Evolutionary conservation across 2,329 filamentous ascomycete genomes (phyloP), one percentile per base, ranked within the genome.

Genomic region (Aspergillus piperis): DNA sequence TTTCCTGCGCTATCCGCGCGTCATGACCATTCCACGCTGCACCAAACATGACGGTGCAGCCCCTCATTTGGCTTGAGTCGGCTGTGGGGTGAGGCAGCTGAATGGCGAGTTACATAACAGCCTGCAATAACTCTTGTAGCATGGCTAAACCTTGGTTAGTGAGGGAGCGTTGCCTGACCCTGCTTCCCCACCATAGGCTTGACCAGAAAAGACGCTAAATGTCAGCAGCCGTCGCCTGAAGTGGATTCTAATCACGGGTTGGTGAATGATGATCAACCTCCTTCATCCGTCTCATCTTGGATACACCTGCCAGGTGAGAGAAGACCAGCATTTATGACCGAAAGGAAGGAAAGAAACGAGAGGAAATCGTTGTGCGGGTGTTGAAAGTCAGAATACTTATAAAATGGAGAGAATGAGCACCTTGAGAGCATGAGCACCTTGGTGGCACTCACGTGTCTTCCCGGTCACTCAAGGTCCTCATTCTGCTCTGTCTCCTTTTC

Each of bases 351-450:
- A 51, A 54, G 15, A 11, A 6, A 8, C 15, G 30, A 39, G 11
- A 7, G 32, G 4, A 38, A 38, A 5, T 3, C n/a, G 3, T 4
- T 10, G 25, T 30, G 41, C 10, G 10, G 3, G 53, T 8, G 39
- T 41, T 55, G 11, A 30, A 21, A 41, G 11, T 15, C 10, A 27
- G 15, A 25, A 38, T 8, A 44, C 51, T 60, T 60, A 60, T 56
- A 51, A 49, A 36, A 47, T 36, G 41, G 23, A 5, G 23, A 11
- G 23, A 32, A 36, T 36, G 58, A 60, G 58, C 52, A 60, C 58
- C 58, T 60, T 60, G 58, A 56, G 36, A 57, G 48, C 23, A 32
- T 56, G 52, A 56, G 58, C 44, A 60, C 58, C 58, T 60, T 60
- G 58, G 58, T 27, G 54, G 58, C 58, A 44, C 55, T 58, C 51